Base-by-base conservation (phyloP, 768 basidiomycete species). In the Lepiota venenata region DNA sequence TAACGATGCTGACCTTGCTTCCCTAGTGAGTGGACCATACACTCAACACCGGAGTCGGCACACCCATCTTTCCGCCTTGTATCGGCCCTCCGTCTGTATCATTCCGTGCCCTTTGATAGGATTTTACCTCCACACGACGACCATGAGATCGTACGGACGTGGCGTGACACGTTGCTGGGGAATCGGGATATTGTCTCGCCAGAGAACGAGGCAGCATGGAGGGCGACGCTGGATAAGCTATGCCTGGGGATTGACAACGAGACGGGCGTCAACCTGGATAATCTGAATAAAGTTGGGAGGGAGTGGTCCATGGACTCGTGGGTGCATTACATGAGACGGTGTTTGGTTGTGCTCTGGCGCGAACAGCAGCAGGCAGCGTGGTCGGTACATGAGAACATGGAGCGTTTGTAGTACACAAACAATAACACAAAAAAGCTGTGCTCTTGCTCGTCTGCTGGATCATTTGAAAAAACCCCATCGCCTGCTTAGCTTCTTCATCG, bases 1-100 rank as follows among this genome's bases (percentile, higher is more conserved):
- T 41, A 29, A 18, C 51, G 56, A 39, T 42, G 38, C 29, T 27
- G 47, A 27, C 52, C 25, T 32, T 32, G 46, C 45, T 42, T 25
- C 38, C 37, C 65, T 8, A 95, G 94, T 22, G 82, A 92, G 54
- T 95, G 92, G 87, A 88, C 84, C 1, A 67, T 96, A 21, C 83
- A 93, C 59, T 71, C 72, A 9, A 71, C 74, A 2, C 83, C 85
- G 10, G 61, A 64, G 2, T 79, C 86, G 14, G 82, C 84, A 11
- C 79, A 87, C 59, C 91, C 92, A 0, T 96, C 92, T 1, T 94
- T 86, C 70, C 82, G 91, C 12, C 68, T 95, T 52, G 81, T 93
- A 57, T 74, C 81, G 21, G 80, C 85, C 9, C 71, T 97, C 62
- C 79, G 88, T 49, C 72, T 95, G 35, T 76, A 85, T 64, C 75